Conservation (phyloP, 176 grass and related monocot genomes). For the Urochloa ruziziensis region DNA sequence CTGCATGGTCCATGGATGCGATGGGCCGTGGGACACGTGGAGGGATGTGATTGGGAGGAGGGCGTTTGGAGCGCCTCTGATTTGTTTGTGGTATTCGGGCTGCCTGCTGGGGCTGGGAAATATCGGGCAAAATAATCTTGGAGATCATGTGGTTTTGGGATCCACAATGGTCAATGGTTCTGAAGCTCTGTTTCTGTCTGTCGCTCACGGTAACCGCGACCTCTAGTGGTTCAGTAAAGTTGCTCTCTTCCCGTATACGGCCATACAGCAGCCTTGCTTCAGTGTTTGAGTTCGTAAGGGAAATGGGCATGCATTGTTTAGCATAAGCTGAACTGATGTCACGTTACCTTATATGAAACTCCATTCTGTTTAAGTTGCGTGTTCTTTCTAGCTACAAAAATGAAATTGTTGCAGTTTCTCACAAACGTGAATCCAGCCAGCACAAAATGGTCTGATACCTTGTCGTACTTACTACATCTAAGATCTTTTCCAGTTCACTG, state of each 20-base stretch:
- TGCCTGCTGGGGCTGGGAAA: constrained; percentile 21
- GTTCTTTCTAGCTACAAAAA: neutral
- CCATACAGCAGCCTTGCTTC: no score
- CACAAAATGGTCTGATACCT: neutral
- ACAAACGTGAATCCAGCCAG: neutral
- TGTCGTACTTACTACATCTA: neutral
- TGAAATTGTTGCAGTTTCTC: neutral
- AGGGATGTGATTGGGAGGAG: constrained; percentile 24
- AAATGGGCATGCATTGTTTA: neutral
- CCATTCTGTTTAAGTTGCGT: neutral
- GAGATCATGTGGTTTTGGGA: neutral
- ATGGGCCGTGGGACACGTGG: constrained; percentile 49
- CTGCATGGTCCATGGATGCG: constrained; percentile 38
- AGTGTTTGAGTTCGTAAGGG: no score
- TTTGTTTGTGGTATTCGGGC: constrained; percentile 30
- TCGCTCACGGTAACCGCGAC: neutral
- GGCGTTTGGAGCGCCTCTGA: constrained; percentile 7
- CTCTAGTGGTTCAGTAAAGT: neutral
- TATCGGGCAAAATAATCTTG: constrained; percentile 50
- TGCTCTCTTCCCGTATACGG: no score
- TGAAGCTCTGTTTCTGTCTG: neutral
- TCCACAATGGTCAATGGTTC: neutral
- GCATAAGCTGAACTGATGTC: neutral
- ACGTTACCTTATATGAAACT: neutral
- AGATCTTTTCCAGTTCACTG: neutral